phyloP scores from a whole-genome alignment of 257 asterid genomes.

The Primulina tabacum region DNA sequence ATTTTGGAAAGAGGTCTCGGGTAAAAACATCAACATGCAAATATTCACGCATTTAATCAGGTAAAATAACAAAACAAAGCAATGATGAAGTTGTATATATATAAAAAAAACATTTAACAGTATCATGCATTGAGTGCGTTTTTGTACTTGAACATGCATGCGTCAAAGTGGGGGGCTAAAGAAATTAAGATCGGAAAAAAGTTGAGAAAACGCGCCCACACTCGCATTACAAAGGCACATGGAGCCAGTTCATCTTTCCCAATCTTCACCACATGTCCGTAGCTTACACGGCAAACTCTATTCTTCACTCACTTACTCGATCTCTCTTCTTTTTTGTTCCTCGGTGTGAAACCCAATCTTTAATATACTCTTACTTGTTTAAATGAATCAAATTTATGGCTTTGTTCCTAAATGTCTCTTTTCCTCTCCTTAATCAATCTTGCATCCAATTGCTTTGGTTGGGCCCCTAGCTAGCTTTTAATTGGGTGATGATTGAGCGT shows the following conservation, averaged over 20 bases:
- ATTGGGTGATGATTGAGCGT: too few species aligned
- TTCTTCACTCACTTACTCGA: slow-evolving; percentile 5
- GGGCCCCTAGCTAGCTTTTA: too few species aligned
- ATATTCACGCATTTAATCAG: not conserved
- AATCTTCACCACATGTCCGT: slow-evolving; percentile 39
- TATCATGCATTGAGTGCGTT: not conserved
- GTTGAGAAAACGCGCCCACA: slow-evolving; percentile 16
- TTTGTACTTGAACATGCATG: slow-evolving; percentile 28
- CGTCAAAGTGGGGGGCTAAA: slow-evolving; percentile 24
- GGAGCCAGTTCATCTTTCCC: slow-evolving; percentile 31
- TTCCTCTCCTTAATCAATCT: too few species aligned
- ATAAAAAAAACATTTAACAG: not conserved
- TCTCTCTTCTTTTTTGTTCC: not conserved
- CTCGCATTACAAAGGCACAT: slow-evolving; percentile 24
- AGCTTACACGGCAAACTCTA: slow-evolving; percentile 50
- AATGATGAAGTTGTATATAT: slow-evolving; percentile 6
- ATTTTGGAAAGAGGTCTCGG: too few species aligned
- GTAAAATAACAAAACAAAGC: not conserved
- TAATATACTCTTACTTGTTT: not conserved
- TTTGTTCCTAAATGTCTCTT: too few species aligned
- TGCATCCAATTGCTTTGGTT: not conserved
- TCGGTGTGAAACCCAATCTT: not conserved
- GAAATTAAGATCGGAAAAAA: slow-evolving; percentile 18
- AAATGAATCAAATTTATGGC: not conserved
- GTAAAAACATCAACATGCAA: not conserved